A percentile compares a stretch with the other conserved stretches of the same genome.
These are phyloP conservation scores for Solanum dulcamara DNA, from an alignment of 257 asterid genomes.

Conservation along the genomic window DNA sequence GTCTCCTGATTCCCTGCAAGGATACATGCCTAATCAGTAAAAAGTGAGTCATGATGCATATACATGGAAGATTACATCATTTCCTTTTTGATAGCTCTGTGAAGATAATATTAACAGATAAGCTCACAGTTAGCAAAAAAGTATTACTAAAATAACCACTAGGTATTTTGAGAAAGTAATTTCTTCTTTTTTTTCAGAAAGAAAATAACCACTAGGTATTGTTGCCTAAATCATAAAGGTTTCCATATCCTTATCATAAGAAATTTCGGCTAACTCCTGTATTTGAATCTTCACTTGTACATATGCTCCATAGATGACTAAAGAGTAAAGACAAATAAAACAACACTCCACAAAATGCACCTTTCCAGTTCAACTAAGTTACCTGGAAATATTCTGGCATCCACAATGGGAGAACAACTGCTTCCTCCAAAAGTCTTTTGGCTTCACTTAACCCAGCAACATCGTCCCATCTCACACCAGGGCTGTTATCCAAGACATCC, in stretches of 20 bases:
- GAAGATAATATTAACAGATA: background rate
- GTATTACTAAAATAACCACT: background rate
- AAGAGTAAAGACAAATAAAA: background rate
- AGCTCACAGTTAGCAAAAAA: background rate
- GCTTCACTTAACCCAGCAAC: conserved; percentile 98
- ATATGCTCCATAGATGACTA: background rate
- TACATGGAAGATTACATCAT: background rate
- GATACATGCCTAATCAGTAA: background rate
- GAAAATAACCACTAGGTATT: background rate
- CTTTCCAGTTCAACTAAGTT: conserved; percentile 4
- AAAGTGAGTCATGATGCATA: background rate
- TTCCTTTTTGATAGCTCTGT: background rate
- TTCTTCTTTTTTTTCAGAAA: background rate
- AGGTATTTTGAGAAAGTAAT: background rate
- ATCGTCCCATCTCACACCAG: conserved; percentile 99
- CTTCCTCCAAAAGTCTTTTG: conserved; percentile 95
- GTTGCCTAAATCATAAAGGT: background rate
- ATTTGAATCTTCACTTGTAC: background rate
- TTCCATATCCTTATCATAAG: background rate
- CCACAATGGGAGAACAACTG: conserved; percentile 98
- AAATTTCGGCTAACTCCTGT: background rate
- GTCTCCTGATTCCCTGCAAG: conserved; percentile 95
- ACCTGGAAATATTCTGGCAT: conserved; percentile 99
- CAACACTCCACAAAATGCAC: background rate
- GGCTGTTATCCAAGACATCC: conserved; percentile 86